A percentile compares a stretch with the other conserved stretches of the same genome.
Conservation (phyloP, 352 stramenopile genomes). For the Elongisporangium undulatum region DNA sequence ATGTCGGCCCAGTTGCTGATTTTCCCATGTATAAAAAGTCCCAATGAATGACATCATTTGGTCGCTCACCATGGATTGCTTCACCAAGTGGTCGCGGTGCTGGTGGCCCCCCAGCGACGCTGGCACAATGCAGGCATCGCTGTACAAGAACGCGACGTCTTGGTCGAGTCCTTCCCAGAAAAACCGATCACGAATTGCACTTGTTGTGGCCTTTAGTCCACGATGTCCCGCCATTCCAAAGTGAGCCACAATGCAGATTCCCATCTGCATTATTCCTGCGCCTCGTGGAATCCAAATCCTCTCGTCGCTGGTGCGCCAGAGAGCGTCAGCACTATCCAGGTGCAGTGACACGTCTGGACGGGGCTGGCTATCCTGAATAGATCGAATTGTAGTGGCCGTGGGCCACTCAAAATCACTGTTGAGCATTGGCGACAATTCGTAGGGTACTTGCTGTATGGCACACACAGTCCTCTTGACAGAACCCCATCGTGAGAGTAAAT, state of each 20-base stretch:
- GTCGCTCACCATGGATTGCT: constrained; percentile 3
- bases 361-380: too few species aligned
- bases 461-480: not conserved
- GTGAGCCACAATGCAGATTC: constrained; percentile 7
- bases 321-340: too few species aligned
- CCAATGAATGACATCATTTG: constrained; percentile 7
- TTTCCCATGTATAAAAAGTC: constrained; percentile 8
- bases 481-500: constrained; percentile 14
- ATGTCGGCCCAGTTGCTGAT: constrained; percentile 2
- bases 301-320: not conserved
- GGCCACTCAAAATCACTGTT: too few species aligned
- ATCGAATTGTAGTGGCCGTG: too few species aligned
- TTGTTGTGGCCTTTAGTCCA: not conserved
- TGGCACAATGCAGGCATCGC: constrained; percentile 5
- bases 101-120: constrained; percentile 1
- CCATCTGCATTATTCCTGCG: constrained; percentile 1
- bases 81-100: constrained; percentile 2
- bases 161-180: not conserved
- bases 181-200: too few species aligned
- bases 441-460: not conserved
- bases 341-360: too few species aligned
- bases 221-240: constrained; percentile 6
- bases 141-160: constrained; percentile 3
- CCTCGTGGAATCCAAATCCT: constrained; percentile 5
- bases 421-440: too few species aligned